Conservation (phyloP, 2,329 filamentous ascomycete genomes). For the Clathrospora elynae region DNA sequence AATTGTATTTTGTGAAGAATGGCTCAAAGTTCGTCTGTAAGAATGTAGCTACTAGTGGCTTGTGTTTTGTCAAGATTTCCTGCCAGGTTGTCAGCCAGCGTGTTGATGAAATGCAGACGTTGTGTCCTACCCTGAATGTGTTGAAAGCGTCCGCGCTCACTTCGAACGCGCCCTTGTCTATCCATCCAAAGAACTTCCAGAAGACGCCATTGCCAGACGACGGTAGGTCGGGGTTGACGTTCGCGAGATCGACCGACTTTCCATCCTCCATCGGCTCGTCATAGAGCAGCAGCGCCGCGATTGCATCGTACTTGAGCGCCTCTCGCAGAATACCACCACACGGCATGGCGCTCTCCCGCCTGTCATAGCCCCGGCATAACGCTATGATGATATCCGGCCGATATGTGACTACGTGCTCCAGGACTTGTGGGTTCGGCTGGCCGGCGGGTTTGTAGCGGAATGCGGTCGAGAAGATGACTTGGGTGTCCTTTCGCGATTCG, state of each 20-base stretch:
- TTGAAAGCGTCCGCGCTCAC: conserved; percentile 97
- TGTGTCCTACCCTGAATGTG: conserved; percentile 76
- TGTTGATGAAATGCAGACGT: not conserved
- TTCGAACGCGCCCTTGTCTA: conserved; percentile 95
- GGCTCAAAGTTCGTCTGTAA: conserved; percentile 87
- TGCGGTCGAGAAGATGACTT: conserved; percentile 93
- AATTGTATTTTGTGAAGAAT: conserved; percentile 93
- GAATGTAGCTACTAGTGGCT: conserved; percentile 85
- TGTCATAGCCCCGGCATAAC: conserved; percentile 85
- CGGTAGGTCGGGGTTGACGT: conserved; percentile 74
- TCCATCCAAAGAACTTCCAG: conserved; percentile 97
- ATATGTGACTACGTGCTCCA: conserved; percentile 86
- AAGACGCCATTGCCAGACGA: conserved; percentile 86
- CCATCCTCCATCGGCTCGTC: conserved; percentile 79
- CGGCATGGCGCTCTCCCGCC: conserved; percentile 87
- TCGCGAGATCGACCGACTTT: conserved; percentile 74
- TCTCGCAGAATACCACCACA: conserved; percentile 90
- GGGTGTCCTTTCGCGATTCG: conserved; percentile 93
- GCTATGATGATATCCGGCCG: conserved; percentile 86
- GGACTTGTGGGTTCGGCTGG: conserved; percentile 76
- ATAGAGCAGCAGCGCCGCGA: conserved; percentile 89
- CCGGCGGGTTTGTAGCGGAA: conserved; percentile 83
- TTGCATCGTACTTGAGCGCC: conserved; percentile 86
- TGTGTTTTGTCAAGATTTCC: conserved; percentile 95
- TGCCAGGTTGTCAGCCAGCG: conserved; percentile 48